Base-by-base conservation (phyloP, 306 rosid species). In the Malus orientalis region DNA sequence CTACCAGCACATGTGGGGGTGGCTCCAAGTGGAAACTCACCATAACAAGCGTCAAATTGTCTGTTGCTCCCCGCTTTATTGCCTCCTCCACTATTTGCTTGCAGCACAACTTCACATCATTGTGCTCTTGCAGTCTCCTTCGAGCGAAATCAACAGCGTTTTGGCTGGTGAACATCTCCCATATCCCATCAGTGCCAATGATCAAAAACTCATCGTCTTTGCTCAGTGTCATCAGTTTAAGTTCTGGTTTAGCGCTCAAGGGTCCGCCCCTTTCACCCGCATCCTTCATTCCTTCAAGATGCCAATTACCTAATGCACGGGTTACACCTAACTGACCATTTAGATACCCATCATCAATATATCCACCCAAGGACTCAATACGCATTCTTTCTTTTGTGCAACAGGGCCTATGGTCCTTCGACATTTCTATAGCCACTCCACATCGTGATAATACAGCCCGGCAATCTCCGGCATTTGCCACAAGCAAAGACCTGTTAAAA, bases 391-490 rank as follows among this genome's bases (percentile, higher is more conserved):
- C 99, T 78, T 88, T 88, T 23, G 30, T 36, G 85, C 96, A 92
- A 67, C 83, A 65, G 0, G 98, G 99, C 62, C 84, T 90, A 33
- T 96, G 99, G 74, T 96, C 99, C 70, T 79, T 86, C 22, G 99
- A 96, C 97, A 96, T 83, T 80, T 91, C 98, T 59, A 85, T 73
- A 3, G 93, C 96, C 57, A 13, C 71, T 58, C 97, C 99, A 6
- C 65, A 13, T 15, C 91, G 87, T n/a, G 97, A 96, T 84, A 96
- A 59, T 38, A 96, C 90, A 22, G 98, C 99, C 11, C 99, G 85
- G 70, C 99, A 96, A 78, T 96, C 99, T 38, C 99, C 99, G 0
- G 96, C 99, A 77, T 96, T 96, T 69, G 99, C 99, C 58, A 96
- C 98, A 3, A 96, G 93, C 78, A 96, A 86, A 67, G 99, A 91